A percentile compares a stretch with the other conserved stretches of the same genome.
Conservation (phyloP, 2,329 filamentous ascomycete species). For the Onygena corvina region DNA sequence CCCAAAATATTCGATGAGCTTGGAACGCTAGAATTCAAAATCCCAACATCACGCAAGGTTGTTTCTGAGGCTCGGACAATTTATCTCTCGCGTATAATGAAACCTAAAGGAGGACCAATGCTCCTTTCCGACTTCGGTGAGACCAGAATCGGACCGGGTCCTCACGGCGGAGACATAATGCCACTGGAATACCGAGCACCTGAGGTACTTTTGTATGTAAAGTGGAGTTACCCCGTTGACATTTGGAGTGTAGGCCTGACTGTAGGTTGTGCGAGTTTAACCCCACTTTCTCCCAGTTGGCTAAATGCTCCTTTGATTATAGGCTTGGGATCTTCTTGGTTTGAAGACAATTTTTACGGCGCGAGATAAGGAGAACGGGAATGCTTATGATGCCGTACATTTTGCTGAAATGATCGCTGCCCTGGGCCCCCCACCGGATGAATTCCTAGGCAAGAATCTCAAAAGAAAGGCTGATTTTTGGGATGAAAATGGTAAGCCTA, state of each 20-base stretch:
- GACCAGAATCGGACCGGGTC: slow-evolving; percentile 20
- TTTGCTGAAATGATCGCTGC: slow-evolving; percentile 39
- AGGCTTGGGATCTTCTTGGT: slow-evolving; percentile 32
- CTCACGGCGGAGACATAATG: slow-evolving; percentile 34
- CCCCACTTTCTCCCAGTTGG: no score
- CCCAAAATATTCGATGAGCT: slow-evolving; percentile 18
- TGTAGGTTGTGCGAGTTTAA: slow-evolving; percentile 14
- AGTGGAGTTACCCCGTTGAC: slow-evolving; percentile 23
- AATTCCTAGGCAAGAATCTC: slow-evolving; percentile 27
- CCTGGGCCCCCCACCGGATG: slow-evolving; percentile 34
- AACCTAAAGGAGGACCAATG: slow-evolving; percentile 12
- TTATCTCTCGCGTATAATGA: slow-evolving; percentile 19
- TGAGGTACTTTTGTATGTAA: slow-evolving; percentile 21
- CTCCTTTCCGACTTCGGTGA: slow-evolving; percentile 20
- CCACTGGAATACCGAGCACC: slow-evolving; percentile 22
- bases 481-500: slow-evolving; percentile 6
- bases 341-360: slow-evolving; percentile 17
- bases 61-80: slow-evolving; percentile 17
- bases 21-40: slow-evolving; percentile 17
- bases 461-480: slow-evolving; percentile 7
- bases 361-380: background rate
- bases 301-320: background rate
- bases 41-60: slow-evolving; percentile 18
- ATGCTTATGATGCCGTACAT: slow-evolving; percentile 18
- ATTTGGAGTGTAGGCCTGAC: slow-evolving; percentile 25